Percentiles rank a stretch among this genome's conserved stretches.
These are phyloP conservation scores for Collybiopsis luxurians DNA, from an alignment of 768 basidiomycete species.

Conservation along the genomic window DNA sequence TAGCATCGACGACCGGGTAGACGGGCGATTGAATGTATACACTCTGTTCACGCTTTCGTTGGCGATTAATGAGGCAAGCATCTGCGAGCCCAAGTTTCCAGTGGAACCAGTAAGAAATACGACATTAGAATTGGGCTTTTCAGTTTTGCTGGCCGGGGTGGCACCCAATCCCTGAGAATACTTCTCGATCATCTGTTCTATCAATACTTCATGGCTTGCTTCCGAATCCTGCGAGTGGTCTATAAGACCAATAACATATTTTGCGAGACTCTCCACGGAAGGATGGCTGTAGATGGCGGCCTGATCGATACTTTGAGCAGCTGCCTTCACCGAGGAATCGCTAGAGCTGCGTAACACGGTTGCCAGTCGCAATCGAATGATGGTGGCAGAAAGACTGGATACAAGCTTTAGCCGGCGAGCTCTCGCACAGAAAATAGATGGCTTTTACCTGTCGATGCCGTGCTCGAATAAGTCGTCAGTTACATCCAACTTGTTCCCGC, in stretches of 20 bases:
- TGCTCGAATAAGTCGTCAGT: slow-evolving; percentile 25
- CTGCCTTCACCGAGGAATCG: slow-evolving; percentile 14
- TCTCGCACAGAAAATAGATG: slow-evolving; percentile 5
- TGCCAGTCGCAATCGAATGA: slow-evolving; percentile 34
- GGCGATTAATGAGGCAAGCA: slow-evolving; percentile 27
- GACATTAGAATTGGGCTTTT: slow-evolving; percentile 10
- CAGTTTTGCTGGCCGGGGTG: not conserved
- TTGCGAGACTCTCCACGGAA: slow-evolving; percentile 21
- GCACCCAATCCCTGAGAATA: slow-evolving; percentile 19
- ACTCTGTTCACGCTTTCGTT: slow-evolving; percentile 15
- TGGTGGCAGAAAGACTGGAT: slow-evolving; percentile 18
- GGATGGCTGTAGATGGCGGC: slow-evolving; percentile 25
- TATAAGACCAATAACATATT: slow-evolving; percentile 14
- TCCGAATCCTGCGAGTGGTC: not conserved
- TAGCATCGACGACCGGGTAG: slow-evolving; percentile 3
- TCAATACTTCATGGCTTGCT: slow-evolving; percentile 17
- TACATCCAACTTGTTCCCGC: slow-evolving; percentile 18
- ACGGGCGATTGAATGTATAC: slow-evolving; percentile 11
- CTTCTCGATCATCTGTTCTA: slow-evolving; percentile 39
- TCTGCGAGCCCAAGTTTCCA: slow-evolving; percentile 34
- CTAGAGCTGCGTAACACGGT: slow-evolving; percentile 24
- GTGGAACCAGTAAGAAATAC: slow-evolving; percentile 40
- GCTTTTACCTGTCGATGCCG: slow-evolving; percentile 22
- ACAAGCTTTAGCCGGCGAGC: too few species aligned
- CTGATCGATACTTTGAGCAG: slow-evolving; percentile 13